Conservation (phyloP, 106 monocot species). For the Triglochin maritima region DNA sequence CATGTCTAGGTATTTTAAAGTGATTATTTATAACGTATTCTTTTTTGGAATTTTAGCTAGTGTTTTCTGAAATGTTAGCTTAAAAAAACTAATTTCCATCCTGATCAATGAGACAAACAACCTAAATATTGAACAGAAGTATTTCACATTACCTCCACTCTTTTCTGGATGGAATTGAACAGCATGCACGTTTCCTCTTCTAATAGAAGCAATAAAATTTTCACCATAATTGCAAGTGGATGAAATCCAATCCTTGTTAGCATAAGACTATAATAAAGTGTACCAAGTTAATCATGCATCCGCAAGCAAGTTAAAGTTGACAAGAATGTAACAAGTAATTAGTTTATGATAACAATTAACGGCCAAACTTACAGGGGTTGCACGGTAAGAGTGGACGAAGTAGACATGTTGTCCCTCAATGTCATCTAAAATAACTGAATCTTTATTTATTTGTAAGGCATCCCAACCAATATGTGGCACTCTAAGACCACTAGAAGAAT, state of each 20-base stretch:
- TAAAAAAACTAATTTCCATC: too few species aligned
- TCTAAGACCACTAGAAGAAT: conserved; percentile 54
- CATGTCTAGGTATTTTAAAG: too few species aligned
- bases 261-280: conserved; percentile 57
- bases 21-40: too few species aligned
- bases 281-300: conserved; percentile 7
- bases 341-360: not conserved
- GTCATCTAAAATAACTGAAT: conserved; percentile 57
- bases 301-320: not conserved
- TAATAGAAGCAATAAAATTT: conserved; percentile 69
- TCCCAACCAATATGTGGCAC: conserved; percentile 98
- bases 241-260: conserved; percentile 87
- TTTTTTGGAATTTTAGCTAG: too few species aligned
- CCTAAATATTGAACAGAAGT: too few species aligned
- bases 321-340: not conserved
- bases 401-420: conserved; percentile 75
- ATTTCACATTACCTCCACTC: conserved; percentile 66
- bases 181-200: conserved; percentile 84
- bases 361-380: conserved; percentile 50
- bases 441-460: conserved; percentile 46
- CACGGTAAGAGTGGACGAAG: conserved; percentile 95
- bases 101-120: too few species aligned
- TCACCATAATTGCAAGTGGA: conserved; percentile 87
- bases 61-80: too few species aligned
- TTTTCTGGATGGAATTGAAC: conserved; percentile 99